Conservation (phyloP, 1,139 yeast genomes). For the Arxiozyma slooffiae region DNA sequence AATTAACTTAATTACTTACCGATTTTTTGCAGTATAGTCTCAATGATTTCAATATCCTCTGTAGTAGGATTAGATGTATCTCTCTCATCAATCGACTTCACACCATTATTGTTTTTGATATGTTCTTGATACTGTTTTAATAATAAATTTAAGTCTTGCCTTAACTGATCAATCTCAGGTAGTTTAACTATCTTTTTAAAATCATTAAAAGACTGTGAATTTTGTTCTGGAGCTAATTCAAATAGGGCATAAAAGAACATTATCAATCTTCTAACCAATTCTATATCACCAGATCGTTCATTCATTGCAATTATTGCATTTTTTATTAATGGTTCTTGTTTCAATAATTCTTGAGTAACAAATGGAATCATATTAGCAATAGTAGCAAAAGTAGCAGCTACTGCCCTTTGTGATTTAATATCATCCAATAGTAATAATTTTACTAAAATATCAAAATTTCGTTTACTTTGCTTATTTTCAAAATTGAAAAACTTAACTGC, state of each 20-base stretch:
- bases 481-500: constrained; percentile 30
- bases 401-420: constrained; percentile 28
- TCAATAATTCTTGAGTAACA: constrained; percentile 22
- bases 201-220: constrained; percentile 3
- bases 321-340: constrained; percentile 18
- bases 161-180: constrained; percentile 2
- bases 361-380: constrained; percentile 26
- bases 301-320: constrained; percentile 17
- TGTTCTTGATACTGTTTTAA: constrained; percentile 3
- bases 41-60: not conserved
- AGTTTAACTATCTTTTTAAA: not conserved
- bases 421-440: constrained; percentile 25
- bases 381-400: constrained; percentile 29
- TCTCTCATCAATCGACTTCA: not conserved
- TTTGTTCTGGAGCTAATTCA: constrained; percentile 12
- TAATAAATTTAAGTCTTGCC: constrained; percentile 1
- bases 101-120: not conserved
- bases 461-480: constrained; percentile 25
- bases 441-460: constrained; percentile 24
- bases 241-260: constrained; percentile 23
- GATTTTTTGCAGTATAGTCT: not conserved
- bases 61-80: not conserved
- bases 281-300: constrained; percentile 21
- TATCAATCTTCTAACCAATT: constrained; percentile 21
- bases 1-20: not conserved